These are phyloP conservation scores for Xylogone sp. DNA, from an alignment of 2,329 filamentous ascomycete species.

Conservation along the genomic window DNA sequence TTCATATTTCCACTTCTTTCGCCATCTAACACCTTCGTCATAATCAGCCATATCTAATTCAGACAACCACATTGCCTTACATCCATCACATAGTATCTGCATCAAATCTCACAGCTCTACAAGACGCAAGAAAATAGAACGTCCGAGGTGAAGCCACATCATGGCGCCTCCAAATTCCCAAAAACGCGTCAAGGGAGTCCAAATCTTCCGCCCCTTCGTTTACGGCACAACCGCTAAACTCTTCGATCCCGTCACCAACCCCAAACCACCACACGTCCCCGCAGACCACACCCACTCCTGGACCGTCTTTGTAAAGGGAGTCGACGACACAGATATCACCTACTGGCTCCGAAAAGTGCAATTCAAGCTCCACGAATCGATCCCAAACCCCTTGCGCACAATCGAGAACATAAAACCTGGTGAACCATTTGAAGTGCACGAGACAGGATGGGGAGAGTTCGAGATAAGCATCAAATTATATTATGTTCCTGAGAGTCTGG, in stretches of 20 bases:
- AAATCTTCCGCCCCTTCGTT: slow-evolving; percentile 63
- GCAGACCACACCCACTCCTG: slow-evolving; percentile 95
- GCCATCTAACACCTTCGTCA: neutral
- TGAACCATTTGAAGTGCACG: slow-evolving; percentile 76
- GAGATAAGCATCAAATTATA: slow-evolving; percentile 94
- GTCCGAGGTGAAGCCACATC: neutral
- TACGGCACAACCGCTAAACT: slow-evolving; percentile 77
- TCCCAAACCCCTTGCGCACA: slow-evolving; percentile 84
- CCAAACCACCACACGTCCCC: slow-evolving; percentile 71
- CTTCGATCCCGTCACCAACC: slow-evolving; percentile 74
- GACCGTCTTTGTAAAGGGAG: slow-evolving; percentile 88
- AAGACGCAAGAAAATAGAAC: neutral
- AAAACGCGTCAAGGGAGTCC: slow-evolving; percentile 62
- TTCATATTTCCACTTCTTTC: neutral
- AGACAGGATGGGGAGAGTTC: slow-evolving; percentile 98
- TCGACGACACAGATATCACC: slow-evolving; percentile 85
- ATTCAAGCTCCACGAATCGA: slow-evolving; percentile 97
- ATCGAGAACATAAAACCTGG: slow-evolving; percentile 63
- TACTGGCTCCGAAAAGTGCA: slow-evolving; percentile 97
- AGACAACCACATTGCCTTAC: no score
- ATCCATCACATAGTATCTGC: no score
- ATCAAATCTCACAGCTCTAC: no score
- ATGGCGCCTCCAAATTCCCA: slow-evolving; percentile 58
- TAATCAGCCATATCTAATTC: no score
- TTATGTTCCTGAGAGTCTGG: slow-evolving; percentile 80